Conservation (phyloP, 345 rosid genomes). For the Hibiscus trionum region DNA sequence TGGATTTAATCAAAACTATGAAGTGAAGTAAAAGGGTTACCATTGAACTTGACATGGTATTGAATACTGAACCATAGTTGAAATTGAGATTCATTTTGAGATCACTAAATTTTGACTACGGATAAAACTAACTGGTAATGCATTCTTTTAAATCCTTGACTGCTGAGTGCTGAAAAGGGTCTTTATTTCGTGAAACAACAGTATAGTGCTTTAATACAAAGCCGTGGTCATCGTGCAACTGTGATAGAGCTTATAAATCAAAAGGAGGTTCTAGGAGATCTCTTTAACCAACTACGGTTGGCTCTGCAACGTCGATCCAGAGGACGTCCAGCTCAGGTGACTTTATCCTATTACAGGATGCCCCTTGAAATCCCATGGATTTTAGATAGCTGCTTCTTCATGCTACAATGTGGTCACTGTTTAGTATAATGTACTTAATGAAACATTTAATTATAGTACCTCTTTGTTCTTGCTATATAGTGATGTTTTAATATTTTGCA, state of each 20-base stretch:
- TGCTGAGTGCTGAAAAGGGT: conserved; percentile 4
- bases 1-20: neutral
- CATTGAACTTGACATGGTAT: neutral
- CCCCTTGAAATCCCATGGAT: conserved; percentile 2
- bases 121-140: neutral
- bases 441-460: too few relatives aligned
- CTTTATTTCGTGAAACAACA: conserved; percentile 27
- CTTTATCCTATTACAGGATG: conserved; percentile 7
- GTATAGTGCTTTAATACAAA: conserved; percentile 73
- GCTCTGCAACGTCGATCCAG: conserved; percentile 69
- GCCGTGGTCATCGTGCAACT: conserved; percentile 55
- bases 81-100: neutral
- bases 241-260: conserved; percentile 80
- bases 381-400: conserved; percentile 2
- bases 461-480: neutral
- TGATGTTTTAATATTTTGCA: neutral
- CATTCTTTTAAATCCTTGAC: neutral
- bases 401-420: neutral
- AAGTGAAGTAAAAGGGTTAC: neutral
- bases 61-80: neutral
- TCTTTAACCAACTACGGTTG: conserved; percentile 86
- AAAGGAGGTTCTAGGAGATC: conserved; percentile 86
- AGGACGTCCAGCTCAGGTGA: conserved; percentile 90
- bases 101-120: neutral
- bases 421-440: neutral